Conservation (phyloP, 352 stramenopile species). For the Saprolegnia parasitica region DNA sequence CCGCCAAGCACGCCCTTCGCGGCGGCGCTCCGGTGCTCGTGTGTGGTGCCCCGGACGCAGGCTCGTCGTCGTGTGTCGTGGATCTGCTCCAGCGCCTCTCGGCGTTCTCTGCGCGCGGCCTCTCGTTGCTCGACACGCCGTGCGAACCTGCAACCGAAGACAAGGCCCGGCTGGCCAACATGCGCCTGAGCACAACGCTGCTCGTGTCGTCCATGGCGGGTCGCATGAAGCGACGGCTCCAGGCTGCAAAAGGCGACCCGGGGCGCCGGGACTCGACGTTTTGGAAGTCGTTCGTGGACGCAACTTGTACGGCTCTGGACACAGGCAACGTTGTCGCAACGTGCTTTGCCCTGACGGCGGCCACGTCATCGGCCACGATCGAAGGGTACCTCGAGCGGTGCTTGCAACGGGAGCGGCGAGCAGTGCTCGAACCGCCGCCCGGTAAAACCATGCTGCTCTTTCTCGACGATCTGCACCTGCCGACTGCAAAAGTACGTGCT, state of each 20-base stretch:
- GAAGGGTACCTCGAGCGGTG: slow-evolving; percentile 45
- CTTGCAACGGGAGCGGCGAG: slow-evolving; percentile 49
- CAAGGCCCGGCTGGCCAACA: slow-evolving; percentile 34
- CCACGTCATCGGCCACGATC: slow-evolving; percentile 29
- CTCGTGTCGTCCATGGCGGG: slow-evolving; percentile 25
- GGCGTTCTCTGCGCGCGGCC: neutral
- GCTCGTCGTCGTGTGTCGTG: slow-evolving; percentile 32
- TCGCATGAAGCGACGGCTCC: neutral
- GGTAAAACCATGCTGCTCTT: slow-evolving; percentile 50
- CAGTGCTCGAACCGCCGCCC: slow-evolving; percentile 47
- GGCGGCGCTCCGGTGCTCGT: slow-evolving; percentile 39
- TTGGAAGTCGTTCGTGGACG: slow-evolving; percentile 22
- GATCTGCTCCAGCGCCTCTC: slow-evolving; percentile 21
- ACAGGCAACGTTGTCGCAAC: slow-evolving; percentile 38
- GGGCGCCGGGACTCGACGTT: slow-evolving; percentile 5
- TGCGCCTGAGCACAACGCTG: slow-evolving; percentile 28
- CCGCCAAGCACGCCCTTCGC: slow-evolving; percentile 40
- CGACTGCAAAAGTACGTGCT: slow-evolving; percentile 28
- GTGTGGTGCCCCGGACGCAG: slow-evolving; percentile 33
- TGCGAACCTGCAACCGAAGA: slow-evolving; percentile 22
- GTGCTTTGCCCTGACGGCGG: slow-evolving; percentile 46
- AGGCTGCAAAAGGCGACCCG: neutral
- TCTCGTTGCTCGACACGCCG: slow-evolving; percentile 9
- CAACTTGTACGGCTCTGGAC: slow-evolving; percentile 35
- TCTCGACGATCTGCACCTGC: slow-evolving; percentile 52